Conservation (phyloP, 2,329 filamentous ascomycete species). For the Diaporthe amygdali region DNA sequence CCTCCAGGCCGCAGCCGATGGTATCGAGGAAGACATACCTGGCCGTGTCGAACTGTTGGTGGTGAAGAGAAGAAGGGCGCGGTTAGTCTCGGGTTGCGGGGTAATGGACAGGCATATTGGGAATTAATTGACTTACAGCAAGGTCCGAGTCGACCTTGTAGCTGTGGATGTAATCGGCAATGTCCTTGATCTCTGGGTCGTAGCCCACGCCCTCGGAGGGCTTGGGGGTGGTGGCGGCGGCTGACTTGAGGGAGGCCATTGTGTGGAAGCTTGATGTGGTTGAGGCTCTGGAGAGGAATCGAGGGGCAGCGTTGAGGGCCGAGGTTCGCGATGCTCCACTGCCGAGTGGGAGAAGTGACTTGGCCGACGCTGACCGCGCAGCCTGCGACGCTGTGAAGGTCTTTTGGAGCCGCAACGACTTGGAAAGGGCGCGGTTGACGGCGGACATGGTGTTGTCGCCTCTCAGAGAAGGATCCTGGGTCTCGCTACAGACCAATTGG, state of each 20-base stretch:
- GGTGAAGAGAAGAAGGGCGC: slow-evolving; percentile 14
- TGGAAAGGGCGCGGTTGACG: slow-evolving; percentile 59
- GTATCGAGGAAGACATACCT: slow-evolving; percentile 97
- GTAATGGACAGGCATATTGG: neutral
- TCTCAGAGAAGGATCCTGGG: neutral
- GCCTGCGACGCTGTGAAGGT: slow-evolving; percentile 42
- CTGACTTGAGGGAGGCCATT: slow-evolving; percentile 50
- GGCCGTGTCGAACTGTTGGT: slow-evolving; percentile 83
- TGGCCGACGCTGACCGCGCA: slow-evolving; percentile 38
- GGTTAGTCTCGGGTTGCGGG: slow-evolving; percentile 29
- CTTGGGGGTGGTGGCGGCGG: slow-evolving; percentile 50
- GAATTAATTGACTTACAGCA: slow-evolving; percentile 68
- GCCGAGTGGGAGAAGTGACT: slow-evolving; percentile 33
- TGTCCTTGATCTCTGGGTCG: slow-evolving; percentile 93
- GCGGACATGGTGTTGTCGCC: slow-evolving; percentile 24
- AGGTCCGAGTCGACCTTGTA: slow-evolving; percentile 90
- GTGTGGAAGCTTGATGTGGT: slow-evolving; percentile 53
- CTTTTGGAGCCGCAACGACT: slow-evolving; percentile 55
- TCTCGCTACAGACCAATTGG: neutral
- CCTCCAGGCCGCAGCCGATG: slow-evolving; percentile 94
- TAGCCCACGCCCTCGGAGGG: slow-evolving; percentile 66
- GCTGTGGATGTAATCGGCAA: slow-evolving; percentile 93
- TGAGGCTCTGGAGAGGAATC: slow-evolving; percentile 33
- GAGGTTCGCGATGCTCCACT: slow-evolving; percentile 20
- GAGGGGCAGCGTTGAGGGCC: slow-evolving; percentile 34